Evolutionary conservation across 441 rosid genomes (phyloP).

Genomic region (Corymbia calophylla): DNA sequence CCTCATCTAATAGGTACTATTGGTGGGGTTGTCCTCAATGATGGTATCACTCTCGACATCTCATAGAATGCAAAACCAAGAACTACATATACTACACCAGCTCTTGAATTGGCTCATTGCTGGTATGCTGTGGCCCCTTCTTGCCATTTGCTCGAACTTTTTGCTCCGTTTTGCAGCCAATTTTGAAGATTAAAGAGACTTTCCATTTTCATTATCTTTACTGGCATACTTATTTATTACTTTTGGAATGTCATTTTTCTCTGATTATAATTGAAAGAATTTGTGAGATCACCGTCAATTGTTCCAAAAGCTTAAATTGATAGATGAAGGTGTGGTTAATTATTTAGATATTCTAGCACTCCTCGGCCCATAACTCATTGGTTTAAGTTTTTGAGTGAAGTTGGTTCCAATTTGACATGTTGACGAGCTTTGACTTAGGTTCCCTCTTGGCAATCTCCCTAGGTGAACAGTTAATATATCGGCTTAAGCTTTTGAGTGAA

Average conservation of each 20-base stretch:
- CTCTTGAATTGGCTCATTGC: conserved; percentile 75
- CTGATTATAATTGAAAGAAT: neutral
- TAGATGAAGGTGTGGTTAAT: too few relatives aligned
- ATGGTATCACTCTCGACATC: conserved; percentile 88
- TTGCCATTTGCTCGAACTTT: neutral
- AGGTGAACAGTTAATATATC: too few relatives aligned
- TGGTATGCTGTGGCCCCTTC: conserved; percentile 32
- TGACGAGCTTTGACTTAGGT: too few relatives aligned
- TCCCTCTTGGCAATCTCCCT: too few relatives aligned
- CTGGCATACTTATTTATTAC: neutral
- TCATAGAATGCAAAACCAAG: conserved; percentile 84
- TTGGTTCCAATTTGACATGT: too few relatives aligned
- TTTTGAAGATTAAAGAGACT: neutral
- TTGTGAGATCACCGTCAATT: too few relatives aligned
- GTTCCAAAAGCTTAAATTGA: too few relatives aligned
- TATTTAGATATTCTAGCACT: too few relatives aligned
- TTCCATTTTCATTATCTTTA: neutral
- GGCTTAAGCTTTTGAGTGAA: too few relatives aligned
- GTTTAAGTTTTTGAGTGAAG: too few relatives aligned
- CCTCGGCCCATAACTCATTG: too few relatives aligned
- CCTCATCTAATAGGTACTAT: conserved; percentile 40
- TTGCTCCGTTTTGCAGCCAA: neutral
- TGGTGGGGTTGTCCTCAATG: conserved; percentile 70
- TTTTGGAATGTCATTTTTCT: neutral
- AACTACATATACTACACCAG: conserved; percentile 72